Base-by-base conservation (phyloP, 192 early-diverging fungal genomes). In the Coemansia sp. region DNA sequence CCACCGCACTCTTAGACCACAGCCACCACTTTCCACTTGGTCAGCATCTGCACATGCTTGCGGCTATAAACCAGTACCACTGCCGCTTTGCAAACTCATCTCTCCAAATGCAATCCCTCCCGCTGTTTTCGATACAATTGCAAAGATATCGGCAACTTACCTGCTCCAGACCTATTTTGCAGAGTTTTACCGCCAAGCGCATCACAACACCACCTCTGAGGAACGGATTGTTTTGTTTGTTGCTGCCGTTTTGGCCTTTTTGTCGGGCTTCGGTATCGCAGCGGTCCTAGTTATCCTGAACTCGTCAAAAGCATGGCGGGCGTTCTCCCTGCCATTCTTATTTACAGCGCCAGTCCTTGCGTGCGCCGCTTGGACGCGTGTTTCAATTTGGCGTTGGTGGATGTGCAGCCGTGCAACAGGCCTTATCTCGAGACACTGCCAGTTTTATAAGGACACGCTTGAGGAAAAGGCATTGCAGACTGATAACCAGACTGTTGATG, bases 91-190 rank as follows among this genome's bases (percentile, higher is more conserved):
- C 32, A 48, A 55, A 13, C 66, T 73, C 5, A 57, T 78, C 9
- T 52, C 59, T 7, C 63, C 66, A 5, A 68, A 57, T 48, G 45
- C 60, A 7, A 53, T 72, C 1, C 75, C 75, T 13, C 75, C 75
- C 6, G 75, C 75, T 15, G 61, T 78, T 9, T 78, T 78, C 33
- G 75, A 78, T 3, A 72, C 75, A 3, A 59, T 40, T n/a, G 70
- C 75, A 43, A 72, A 66, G 22, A 15, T 78, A 25, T 62, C 69
- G 0, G 59, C 75, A 2, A 63, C 62, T 4, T 68, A 66, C 38
- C 32, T 72, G 34, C 46, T 73, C 5, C 65, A 63, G 13, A 5
- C 33, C 41, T 54, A 69, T 19, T 78, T 78, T 73, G 54, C 54
- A 3, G 59, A 66, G 7, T 78, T 78, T 33, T 62, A 55, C 33